Evolutionary conservation across 1,139 yeast species (phyloP), one percentile per base, ranked within the genome.

Genomic region (Blastobotrys indianensis): DNA sequence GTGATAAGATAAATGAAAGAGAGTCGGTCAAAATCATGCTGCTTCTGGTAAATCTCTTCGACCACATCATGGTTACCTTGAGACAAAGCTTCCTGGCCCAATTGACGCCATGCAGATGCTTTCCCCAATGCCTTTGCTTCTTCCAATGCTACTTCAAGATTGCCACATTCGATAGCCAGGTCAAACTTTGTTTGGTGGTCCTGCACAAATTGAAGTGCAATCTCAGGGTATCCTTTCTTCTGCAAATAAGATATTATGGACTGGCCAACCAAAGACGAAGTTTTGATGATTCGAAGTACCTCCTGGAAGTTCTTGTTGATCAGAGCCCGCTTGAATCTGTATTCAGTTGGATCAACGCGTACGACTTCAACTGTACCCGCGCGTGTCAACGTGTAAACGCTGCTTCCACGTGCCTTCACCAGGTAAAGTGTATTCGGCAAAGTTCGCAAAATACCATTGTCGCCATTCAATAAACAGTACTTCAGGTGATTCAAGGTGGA

Each of bases 181-280:
- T 92, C 98, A 62, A 94, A 92, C 67, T 96, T 79, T 31, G 97
- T 87, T 65, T 90, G 96, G 5, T 97, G 85, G 65, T 94, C 98
- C 67, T 87, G 84, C 49, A 94, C 98, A 64, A 94, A 94, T 65
- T 92, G 97, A 52, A 94, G 75, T 2, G 99, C 98, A 61, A 79
- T 73, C 54, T 67, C 69, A 13, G 98, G 97, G 65, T 84, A 92
- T 2, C 98, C 99, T 63, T 87, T 81, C 73, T 90, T 84, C 65
- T 94, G 96, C 61, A 94, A 75, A 66, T 92, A 94, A 6, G 94
- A 92, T 64, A 94, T 90, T 61, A 94, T 92, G 65, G 90, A 88
- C 70, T 94, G 97, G 54, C 99, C 99, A 47, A 94, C 98, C 61
- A 94, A 76, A 62, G 86, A 88, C 25, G 97, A 90, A 51, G 77